phyloP scores from a whole-genome alignment of 139 green algal genomes.

The Ettlia oleoabundans region DNA sequence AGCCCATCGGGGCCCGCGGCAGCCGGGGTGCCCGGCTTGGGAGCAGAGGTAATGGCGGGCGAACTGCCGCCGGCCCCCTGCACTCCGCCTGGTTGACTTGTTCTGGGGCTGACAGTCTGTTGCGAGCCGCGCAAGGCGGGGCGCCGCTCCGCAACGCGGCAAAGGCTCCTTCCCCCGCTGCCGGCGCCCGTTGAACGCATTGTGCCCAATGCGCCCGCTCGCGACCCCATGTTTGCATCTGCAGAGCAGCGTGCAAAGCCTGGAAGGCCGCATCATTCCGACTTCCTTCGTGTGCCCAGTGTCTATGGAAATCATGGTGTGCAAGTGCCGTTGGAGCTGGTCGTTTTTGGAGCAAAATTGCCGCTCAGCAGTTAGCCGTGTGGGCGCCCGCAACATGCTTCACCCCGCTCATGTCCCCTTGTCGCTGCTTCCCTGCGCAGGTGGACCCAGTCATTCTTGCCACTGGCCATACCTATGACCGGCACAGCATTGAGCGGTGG shows the following conservation, averaged over 20 bases:
- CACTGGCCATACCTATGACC: slow-evolving; percentile 95
- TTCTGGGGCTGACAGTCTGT: too few relatives aligned
- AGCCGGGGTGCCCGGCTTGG: neutral
- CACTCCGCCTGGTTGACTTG: neutral
- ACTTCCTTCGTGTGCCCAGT: slow-evolving; percentile 55
- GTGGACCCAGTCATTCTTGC: slow-evolving; percentile 92
- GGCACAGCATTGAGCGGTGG: slow-evolving; percentile 87
- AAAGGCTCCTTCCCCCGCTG: neutral
- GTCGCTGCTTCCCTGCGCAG: slow-evolving; percentile 7
- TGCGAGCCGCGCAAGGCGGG: neutral
- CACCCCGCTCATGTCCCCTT: too few relatives aligned
- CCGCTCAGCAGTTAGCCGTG: too few relatives aligned
- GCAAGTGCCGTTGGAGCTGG: neutral
- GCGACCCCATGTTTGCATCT: too few relatives aligned
- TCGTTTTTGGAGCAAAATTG: neutral
- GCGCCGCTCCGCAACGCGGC: too few relatives aligned
- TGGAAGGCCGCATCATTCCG: slow-evolving; percentile 35
- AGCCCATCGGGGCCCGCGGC: neutral
- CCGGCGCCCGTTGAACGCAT: neutral
- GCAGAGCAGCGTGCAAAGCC: slow-evolving; percentile 25
- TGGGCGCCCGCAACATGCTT: too few relatives aligned
- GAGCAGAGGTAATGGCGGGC: neutral
- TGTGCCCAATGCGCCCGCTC: neutral
- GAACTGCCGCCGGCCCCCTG: neutral
- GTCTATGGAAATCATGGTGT: slow-evolving; percentile 92